Evolutionary conservation across 2,329 filamentous ascomycete genomes (phyloP).

Genomic region (Acephala macrosclerotiorum): DNA sequence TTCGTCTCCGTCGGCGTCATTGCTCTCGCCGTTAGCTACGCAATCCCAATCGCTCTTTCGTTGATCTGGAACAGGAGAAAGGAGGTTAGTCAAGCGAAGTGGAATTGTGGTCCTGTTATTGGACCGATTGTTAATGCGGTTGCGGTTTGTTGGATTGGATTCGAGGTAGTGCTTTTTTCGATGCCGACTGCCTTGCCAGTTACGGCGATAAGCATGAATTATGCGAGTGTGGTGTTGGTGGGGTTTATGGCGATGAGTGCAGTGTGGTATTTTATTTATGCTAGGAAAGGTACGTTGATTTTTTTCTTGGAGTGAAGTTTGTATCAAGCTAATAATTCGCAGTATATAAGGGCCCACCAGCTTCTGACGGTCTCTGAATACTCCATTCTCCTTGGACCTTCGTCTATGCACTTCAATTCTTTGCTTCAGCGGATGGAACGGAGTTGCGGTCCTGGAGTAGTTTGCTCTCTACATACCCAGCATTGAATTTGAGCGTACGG

Average conservation of each 20-base stretch:
- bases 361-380: slow-evolving; percentile 33
- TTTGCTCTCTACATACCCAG: too few relatives aligned
- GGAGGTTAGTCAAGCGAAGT: slow-evolving; percentile 60
- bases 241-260: slow-evolving; percentile 59
- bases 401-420: too few relatives aligned
- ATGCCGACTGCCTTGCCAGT: slow-evolving; percentile 67
- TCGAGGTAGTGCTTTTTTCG: slow-evolving; percentile 70
- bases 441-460: too few relatives aligned
- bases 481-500: too few relatives aligned
- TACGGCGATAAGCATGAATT: slow-evolving; percentile 64
- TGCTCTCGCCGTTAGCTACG: slow-evolving; percentile 75
- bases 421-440: too few relatives aligned
- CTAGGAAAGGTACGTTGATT: slow-evolving; percentile 54
- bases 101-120: slow-evolving; percentile 63
- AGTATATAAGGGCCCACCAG: slow-evolving; percentile 37
- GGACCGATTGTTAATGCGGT: slow-evolving; percentile 66
- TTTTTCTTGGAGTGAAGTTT: not conserved
- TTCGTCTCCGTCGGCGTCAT: slow-evolving; percentile 77
- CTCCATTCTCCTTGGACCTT: not conserved
- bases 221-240: slow-evolving; percentile 58
- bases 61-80: slow-evolving; percentile 68
- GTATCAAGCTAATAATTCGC: not conserved
- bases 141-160: slow-evolving; percentile 62
- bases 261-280: slow-evolving; percentile 58
- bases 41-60: slow-evolving; percentile 76